These are phyloP conservation scores for Coemansia sp. DNA, from an alignment of 192 early-diverging fungal species.

Conservation along the genomic window DNA sequence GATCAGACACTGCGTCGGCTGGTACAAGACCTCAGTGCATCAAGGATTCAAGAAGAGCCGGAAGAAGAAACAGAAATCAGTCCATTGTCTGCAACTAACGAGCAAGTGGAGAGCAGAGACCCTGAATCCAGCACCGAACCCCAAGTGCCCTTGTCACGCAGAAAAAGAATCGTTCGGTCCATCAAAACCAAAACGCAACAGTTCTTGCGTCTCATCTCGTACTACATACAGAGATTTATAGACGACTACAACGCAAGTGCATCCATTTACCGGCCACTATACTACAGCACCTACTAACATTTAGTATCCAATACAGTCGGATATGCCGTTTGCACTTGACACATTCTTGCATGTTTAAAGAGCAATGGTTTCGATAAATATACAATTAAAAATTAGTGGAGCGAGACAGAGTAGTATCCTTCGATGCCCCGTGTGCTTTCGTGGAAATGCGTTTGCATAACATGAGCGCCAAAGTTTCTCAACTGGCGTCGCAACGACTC, in stretches of 20 bases:
- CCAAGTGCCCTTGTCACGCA: conserved; percentile 11
- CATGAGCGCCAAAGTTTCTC: conserved; percentile 9
- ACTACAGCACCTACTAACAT: conserved; percentile 20
- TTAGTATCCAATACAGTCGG: no score
- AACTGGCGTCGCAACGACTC: conserved; percentile 29
- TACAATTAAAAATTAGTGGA: conserved; percentile 11
- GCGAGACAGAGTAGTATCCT: conserved; percentile 21
- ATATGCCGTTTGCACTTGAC: no score
- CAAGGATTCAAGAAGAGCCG: conserved; percentile 25
- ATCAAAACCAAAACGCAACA: conserved; percentile 17
- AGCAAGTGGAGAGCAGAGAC: not conserved
- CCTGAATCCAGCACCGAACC: not conserved
- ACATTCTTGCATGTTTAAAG: no score
- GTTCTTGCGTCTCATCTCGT: conserved; percentile 19
- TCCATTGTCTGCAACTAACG: not conserved
- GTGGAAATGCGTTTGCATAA: conserved; percentile 13
- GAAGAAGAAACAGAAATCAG: conserved; percentile 3
- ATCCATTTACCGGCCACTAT: conserved; percentile 22
- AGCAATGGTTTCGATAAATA: conserved; percentile 1
- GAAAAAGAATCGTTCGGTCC: conserved; percentile 1
- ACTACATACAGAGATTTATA: conserved; percentile 19
- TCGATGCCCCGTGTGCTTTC: conserved; percentile 18
- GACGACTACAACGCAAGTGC: conserved; percentile 15
- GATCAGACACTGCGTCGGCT: conserved; percentile 26
- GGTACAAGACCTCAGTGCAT: conserved; percentile 32